phyloP scores from a whole-genome alignment of 192 early-diverging fungal genomes.

The Coemansia sp. region DNA sequence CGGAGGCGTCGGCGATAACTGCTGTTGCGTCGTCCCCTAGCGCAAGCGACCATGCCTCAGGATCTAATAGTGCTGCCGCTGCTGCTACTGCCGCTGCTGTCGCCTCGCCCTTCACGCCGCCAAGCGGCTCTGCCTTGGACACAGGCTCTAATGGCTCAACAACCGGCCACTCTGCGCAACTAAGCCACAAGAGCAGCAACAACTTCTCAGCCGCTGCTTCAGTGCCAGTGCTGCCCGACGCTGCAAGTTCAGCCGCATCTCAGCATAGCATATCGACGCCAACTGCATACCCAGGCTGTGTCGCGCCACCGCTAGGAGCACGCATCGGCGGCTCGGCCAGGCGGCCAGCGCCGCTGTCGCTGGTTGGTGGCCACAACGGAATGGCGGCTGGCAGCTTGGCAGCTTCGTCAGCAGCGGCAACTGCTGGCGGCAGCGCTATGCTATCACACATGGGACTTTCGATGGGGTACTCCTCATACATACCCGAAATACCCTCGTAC shows the following conservation, averaged over 20 bases:
- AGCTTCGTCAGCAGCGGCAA: not conserved
- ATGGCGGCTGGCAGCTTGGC: not conserved
- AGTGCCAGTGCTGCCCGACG: not conserved
- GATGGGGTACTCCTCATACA: conserved; percentile 22
- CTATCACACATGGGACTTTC: not conserved
- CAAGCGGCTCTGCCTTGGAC: conserved; percentile 1
- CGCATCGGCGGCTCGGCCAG: conserved; percentile 8
- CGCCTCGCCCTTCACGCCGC: conserved; percentile 28
- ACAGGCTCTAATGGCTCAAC: too few species aligned
- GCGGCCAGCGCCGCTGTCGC: conserved; percentile 37
- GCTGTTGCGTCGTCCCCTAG: conserved; percentile 39
- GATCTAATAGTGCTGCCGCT: not conserved
- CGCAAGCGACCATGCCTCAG: conserved; percentile 16
- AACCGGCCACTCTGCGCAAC: not conserved
- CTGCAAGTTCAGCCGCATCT: not conserved
- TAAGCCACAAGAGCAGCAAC: conserved; percentile 3
- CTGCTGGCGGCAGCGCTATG: not conserved
- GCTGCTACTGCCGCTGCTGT: conserved; percentile 18
- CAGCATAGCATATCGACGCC: too few species aligned
- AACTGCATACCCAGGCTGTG: conserved; percentile 1
- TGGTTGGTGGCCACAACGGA: conserved; percentile 9
- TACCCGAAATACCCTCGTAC: conserved; percentile 45
- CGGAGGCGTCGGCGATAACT: conserved; percentile 48
- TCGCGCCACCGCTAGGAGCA: not conserved
- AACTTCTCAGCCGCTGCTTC: not conserved